Evolutionary conservation across 2,329 filamentous ascomycete genomes (phyloP).

Genomic region (Monilinia fructicola): DNA sequence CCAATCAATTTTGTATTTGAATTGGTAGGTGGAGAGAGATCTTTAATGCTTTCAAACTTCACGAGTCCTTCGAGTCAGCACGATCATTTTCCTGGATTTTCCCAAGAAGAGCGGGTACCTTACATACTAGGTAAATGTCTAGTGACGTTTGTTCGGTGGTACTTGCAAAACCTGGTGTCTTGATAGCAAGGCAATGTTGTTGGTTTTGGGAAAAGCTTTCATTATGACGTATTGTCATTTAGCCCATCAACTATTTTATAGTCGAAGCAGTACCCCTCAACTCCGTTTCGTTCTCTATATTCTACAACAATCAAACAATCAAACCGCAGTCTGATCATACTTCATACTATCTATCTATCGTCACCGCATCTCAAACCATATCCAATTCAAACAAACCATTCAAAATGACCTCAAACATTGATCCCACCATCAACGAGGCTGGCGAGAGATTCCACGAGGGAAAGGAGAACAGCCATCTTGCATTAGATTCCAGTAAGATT

Average conservation of each 20-base stretch:
- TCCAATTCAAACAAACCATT: background rate
- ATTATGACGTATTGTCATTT: conserved; percentile 19
- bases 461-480: conserved; percentile 64
- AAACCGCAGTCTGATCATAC: background rate
- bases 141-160: conserved; percentile 20
- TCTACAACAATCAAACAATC: background rate
- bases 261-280: background rate
- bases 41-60: background rate
- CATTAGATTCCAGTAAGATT: conserved; percentile 68
- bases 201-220: conserved; percentile 10
- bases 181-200: conserved; percentile 11
- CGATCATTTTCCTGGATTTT: conserved; percentile 1
- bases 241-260: conserved; percentile 15
- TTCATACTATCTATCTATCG: background rate
- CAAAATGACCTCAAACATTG: conserved; percentile 51
- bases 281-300: background rate
- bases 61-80: conserved; percentile 5
- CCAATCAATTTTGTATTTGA: conserved; percentile 2
- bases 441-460: conserved; percentile 77
- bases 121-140: conserved; percentile 9
- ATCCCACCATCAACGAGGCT: conserved; percentile 68
- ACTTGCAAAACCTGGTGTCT: conserved; percentile 2
- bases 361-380: background rate
- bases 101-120: conserved; percentile 15
- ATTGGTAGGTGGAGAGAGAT: conserved; percentile 8